phyloP scores from a whole-genome alignment of 352 stramenopile genomes.

The Phytophthora melonis region DNA sequence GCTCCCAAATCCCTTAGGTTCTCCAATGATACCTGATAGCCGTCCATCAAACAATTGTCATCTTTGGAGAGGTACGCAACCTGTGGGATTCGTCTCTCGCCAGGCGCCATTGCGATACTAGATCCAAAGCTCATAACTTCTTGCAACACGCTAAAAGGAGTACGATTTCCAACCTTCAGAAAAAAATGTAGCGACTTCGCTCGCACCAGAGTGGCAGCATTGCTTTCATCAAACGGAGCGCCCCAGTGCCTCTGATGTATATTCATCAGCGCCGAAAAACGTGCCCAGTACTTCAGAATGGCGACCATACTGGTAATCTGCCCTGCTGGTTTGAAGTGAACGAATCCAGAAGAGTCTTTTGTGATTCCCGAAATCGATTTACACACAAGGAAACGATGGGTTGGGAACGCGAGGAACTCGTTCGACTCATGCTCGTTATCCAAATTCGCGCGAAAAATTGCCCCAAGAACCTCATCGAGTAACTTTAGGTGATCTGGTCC shows the following conservation, averaged over 20 bases:
- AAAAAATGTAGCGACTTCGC: background rate
- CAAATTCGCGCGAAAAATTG: background rate
- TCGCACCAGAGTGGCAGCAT: background rate
- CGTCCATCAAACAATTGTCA: background rate
- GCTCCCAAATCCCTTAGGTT: background rate
- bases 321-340: background rate
- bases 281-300: background rate
- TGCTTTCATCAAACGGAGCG: background rate
- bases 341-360: background rate
- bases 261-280: background rate
- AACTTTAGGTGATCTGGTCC: background rate
- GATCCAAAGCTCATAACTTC: background rate
- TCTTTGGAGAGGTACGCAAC: background rate
- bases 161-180: background rate
- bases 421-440: background rate
- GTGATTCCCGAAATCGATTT: background rate
- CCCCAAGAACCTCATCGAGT: background rate
- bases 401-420: background rate
- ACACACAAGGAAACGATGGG: background rate
- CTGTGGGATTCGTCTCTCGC: background rate
- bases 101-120: background rate
- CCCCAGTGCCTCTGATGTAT: background rate
- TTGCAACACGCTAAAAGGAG: background rate
- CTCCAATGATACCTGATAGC: background rate
- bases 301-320: background rate